Base-by-base conservation (phyloP, 495 filamentous ascomycete species). In the Aspergillus sclerotioniger region DNA sequence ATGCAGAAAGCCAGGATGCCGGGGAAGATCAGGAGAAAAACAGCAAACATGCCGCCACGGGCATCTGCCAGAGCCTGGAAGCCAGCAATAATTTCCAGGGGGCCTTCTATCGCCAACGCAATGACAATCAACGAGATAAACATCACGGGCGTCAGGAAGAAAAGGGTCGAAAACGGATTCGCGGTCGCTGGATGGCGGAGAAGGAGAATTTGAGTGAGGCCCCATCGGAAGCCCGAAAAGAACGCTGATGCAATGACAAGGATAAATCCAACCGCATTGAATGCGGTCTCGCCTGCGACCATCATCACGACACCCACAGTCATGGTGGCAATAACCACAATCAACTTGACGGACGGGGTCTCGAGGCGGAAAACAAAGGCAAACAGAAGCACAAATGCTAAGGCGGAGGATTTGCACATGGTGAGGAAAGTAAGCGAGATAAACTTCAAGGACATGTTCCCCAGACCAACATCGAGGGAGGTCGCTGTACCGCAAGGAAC, bases 331-430 rank as follows among this genome's bases (percentile, higher is more conserved):
- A 99, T 98, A 61, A 99, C 91, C 35, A 82, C 73, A 20, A 96
- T 87, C 19, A 99, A 82, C 61, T 86, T 87, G 76, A 90, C 85
- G 0, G 92, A 96, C 0, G 90, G 90, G 6, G 82, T 81, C 72
- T 99, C 95, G 29, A 99, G 86, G 35, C 88, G 87, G 79, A 99
- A 98, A 50, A 95, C 65, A 69, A 99, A 96, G 57, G 95, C 95
- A 73, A 99, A 99, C 54, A 96, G 64, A 8, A 99, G 87, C 47
- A 99, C 94, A 66, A 99, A 98, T 37, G 89, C 92, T 16, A 98
- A 83, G 33, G 91, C 89, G 19, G 92, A 96, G 4, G 94, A 98
- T 84, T 99, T 99, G 74, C 94, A 98, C 95, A 99, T 99, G 55
- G 93, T 99, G 67, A 96, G 94, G 66, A 99, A 99, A 6, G 95